Conservation (phyloP, 1,284 basidiomycete genomes). For the Rhodotorula sp. region DNA sequence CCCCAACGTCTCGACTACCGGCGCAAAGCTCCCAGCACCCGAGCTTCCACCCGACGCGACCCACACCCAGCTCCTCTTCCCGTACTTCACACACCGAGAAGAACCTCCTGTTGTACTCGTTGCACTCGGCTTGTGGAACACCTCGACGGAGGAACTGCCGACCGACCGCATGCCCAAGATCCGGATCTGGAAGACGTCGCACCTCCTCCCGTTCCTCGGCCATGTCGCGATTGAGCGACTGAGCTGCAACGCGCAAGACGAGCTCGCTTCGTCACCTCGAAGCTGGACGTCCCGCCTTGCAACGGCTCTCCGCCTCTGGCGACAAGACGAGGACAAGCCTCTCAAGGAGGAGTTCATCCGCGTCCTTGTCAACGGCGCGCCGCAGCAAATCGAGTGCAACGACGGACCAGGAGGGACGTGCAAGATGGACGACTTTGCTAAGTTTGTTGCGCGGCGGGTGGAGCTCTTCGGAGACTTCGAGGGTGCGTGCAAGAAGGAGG, state of each 20-base stretch:
- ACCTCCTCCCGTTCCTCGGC: conserved; percentile 53
- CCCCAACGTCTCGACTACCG: not conserved
- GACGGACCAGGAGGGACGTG: conserved; percentile 50
- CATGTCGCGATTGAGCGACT: conserved; percentile 53
- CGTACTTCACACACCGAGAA: conserved; percentile 54
- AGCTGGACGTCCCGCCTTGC: too few species aligned
- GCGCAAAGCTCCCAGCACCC: conserved; percentile 23
- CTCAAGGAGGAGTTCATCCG: conserved; percentile 47
- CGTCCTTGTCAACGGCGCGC: conserved; percentile 52
- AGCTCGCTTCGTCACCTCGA: not conserved
- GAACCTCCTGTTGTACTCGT: conserved; percentile 53
- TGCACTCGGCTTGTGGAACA: conserved; percentile 54
- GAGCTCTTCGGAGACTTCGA: conserved; percentile 43
- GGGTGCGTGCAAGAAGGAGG: conserved; percentile 37
- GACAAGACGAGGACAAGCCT: conserved; percentile 20
- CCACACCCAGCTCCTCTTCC: conserved; percentile 49
- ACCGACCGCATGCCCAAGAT: conserved; percentile 46
- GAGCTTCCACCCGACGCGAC: conserved; percentile 39
- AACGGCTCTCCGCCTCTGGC: not conserved
- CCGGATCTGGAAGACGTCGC: conserved; percentile 51
- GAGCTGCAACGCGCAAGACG: conserved; percentile 38
- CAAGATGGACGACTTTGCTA: conserved; percentile 47
- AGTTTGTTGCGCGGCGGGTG: conserved; percentile 48
- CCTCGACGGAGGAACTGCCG: conserved; percentile 41
- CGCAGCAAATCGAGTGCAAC: conserved; percentile 50